A percentile compares a stretch with the other conserved stretches of the same genome.
These are phyloP conservation scores for Aspergillus arachidicola DNA, from an alignment of 2,329 filamentous ascomycete species.

Conservation along the genomic window DNA sequence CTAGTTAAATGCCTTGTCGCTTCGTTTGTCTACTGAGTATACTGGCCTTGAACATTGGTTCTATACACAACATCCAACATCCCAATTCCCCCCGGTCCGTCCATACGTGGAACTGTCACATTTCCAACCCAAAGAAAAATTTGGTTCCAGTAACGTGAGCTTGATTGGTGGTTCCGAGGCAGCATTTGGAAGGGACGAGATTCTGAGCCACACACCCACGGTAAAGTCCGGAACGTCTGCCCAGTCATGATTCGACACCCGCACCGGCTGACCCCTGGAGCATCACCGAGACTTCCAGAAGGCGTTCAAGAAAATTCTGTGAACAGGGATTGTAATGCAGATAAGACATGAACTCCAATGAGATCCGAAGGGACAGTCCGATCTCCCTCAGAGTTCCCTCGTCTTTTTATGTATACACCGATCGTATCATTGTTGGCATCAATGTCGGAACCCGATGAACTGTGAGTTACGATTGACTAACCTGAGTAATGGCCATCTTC, in stretches of 20 bases:
- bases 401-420: too few relatives aligned
- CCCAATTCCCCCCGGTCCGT: background rate
- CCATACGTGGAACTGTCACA: background rate
- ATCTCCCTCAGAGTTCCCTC: too few relatives aligned
- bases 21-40: background rate
- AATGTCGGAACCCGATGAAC: too few relatives aligned
- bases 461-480: too few relatives aligned
- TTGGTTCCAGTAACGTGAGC: background rate
- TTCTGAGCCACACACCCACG: conserved; percentile 11
- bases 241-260: conserved; percentile 3
- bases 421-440: too few relatives aligned
- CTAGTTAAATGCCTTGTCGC: background rate
- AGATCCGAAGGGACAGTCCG: background rate
- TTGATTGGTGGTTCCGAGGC: background rate
- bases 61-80: background rate
- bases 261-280: conserved; percentile 4
- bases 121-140: background rate
- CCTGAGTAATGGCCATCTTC: background rate
- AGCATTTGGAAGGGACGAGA: background rate
- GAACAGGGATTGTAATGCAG: background rate
- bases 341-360: background rate
- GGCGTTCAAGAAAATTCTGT: background rate
- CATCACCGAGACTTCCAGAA: conserved; percentile 4
- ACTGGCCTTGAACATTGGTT: background rate
- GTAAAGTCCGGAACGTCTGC: conserved; percentile 15